These are phyloP conservation scores for Nicotiana tabacum DNA, from an alignment of 257 asterid genomes.

Conservation along the genomic window DNA sequence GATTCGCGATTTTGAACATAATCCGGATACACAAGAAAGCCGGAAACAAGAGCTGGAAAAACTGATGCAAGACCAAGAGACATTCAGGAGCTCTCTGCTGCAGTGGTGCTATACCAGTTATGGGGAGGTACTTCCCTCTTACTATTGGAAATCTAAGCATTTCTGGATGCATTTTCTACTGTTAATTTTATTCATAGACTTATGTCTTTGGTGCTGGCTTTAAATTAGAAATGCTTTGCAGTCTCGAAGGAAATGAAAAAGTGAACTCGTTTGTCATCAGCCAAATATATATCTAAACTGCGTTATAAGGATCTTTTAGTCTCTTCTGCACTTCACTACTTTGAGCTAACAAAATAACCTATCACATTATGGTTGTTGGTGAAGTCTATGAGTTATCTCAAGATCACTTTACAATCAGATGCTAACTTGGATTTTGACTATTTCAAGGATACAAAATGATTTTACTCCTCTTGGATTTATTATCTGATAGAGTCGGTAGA, in stretches of 20 bases:
- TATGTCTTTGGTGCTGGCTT: neutral
- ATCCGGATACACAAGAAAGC: constrained; percentile 62
- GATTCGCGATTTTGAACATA: constrained; percentile 75
- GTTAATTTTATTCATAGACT: neutral
- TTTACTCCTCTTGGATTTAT: neutral
- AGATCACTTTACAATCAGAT: neutral
- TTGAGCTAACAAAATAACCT: neutral
- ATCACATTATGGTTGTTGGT: neutral
- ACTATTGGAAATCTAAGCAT: neutral
- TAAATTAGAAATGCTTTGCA: neutral
- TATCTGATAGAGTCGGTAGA: neutral
- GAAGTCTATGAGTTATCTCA: neutral
- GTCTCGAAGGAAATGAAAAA: neutral
- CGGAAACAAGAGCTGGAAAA: constrained; percentile 70
- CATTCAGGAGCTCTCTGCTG: constrained; percentile 64
- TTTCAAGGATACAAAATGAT: neutral
- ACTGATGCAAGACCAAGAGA: constrained; percentile 68
- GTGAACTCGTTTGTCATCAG: neutral
- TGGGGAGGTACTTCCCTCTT: constrained; percentile 58
- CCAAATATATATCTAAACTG: neutral
- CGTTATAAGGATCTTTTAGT: neutral
- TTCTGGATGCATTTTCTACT: neutral
- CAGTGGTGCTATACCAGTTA: constrained; percentile 87
- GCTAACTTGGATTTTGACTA: neutral
- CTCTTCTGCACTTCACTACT: neutral